Evolutionary conservation across 2,329 filamentous ascomycete genomes (phyloP).

Genomic region (Tolypocladium pustulatum): DNA sequence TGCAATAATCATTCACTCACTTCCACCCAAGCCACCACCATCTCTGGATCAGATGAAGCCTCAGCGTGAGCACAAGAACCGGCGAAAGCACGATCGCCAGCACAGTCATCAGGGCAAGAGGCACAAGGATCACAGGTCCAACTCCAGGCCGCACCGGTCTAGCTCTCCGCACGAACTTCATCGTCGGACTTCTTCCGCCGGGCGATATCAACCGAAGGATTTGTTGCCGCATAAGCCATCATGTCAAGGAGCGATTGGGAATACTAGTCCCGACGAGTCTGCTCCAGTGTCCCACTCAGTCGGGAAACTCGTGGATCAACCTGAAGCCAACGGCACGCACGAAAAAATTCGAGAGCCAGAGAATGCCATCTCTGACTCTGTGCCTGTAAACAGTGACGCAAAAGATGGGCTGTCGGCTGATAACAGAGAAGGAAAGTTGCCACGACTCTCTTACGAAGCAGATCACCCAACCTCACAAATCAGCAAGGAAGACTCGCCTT

Average conservation of each 20-base stretch:
- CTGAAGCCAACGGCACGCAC: not conserved
- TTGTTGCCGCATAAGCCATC: not conserved
- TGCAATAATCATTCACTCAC: constrained; percentile 10
- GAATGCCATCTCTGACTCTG: not conserved
- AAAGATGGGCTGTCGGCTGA: no score
- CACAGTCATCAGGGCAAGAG: constrained; percentile 16
- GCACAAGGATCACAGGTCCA: constrained; percentile 13
- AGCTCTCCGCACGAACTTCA: not conserved
- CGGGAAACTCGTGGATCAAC: not conserved
- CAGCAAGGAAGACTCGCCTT: not conserved
- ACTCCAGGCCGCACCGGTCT: not conserved
- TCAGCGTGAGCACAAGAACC: constrained; percentile 18
- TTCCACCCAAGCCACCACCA: constrained; percentile 21
- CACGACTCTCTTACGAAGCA: not conserved
- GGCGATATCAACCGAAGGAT: not conserved
- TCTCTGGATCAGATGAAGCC: constrained; percentile 16
- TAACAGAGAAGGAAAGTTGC: not conserved
- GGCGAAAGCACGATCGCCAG: constrained; percentile 20
- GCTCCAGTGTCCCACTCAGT: not conserved
- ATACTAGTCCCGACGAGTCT: not conserved
- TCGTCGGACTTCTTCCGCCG: not conserved
- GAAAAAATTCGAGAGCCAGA: not conserved
- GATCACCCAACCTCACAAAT: not conserved
- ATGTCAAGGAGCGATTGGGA: not conserved
- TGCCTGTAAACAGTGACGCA: not conserved